Evolutionary conservation across 345 rosid species (phyloP).

Genomic region (Orychophragmus violaceus): DNA sequence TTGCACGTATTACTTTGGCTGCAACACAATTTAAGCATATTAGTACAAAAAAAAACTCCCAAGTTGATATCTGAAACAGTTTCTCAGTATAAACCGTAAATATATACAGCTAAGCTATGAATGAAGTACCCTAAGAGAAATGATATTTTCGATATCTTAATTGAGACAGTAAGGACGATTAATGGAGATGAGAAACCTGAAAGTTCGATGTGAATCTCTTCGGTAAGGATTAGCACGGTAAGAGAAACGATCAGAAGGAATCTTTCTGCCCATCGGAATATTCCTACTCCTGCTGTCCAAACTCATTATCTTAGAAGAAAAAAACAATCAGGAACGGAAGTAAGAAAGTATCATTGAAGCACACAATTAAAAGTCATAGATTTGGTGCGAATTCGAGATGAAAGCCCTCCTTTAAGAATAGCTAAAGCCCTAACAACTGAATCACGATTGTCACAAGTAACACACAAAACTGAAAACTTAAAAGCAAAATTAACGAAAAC

Average conservation of each 20-base stretch:
- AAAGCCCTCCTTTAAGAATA: not conserved
- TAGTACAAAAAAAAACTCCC: not conserved
- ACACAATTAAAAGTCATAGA: no score
- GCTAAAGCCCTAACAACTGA: not conserved
- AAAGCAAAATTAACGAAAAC: not conserved
- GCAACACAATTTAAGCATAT: conserved; percentile 20
- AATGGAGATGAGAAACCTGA: not conserved
- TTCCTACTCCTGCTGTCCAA: conserved; percentile 56
- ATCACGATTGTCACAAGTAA: not conserved
- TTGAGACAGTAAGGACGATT: no score
- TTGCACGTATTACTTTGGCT: conserved; percentile 74
- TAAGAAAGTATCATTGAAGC: no score
- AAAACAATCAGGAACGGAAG: not conserved
- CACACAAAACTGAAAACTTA: not conserved
- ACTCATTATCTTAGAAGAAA: not conserved
- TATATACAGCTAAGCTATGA: not conserved
- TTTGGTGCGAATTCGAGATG: no score
- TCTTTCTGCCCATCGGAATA: conserved; percentile 67
- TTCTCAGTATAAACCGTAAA: not conserved
- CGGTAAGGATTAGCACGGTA: conserved; percentile 81
- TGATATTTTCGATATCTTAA: not conserved
- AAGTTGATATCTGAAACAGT: not conserved
- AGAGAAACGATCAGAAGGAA: conserved; percentile 68
- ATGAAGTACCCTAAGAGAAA: not conserved
- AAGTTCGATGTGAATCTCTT: not conserved